phyloP scores from a whole-genome alignment of 2,329 filamentous ascomycete genomes.

The Hirsutella thompsonii region DNA sequence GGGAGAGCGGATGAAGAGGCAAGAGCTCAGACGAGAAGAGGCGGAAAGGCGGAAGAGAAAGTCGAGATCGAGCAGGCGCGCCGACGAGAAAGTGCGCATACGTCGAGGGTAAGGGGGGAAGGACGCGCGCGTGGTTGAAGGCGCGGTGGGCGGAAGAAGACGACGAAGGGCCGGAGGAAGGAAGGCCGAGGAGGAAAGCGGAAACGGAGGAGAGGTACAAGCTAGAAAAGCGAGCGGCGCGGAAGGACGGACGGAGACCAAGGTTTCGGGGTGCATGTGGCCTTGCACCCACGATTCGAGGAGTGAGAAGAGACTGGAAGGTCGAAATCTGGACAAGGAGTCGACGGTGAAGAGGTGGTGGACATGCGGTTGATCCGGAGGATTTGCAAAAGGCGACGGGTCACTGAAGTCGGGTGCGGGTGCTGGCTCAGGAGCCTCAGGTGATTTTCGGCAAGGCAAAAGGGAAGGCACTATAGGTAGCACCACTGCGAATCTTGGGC shows the following conservation, averaged over 20 bases:
- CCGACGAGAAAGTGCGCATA: neutral
- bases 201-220: neutral
- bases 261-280: conserved; percentile 8
- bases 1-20: neutral
- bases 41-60: neutral
- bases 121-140: neutral
- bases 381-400: neutral
- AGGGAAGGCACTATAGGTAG: no score
- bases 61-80: neutral
- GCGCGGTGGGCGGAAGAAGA: neutral
- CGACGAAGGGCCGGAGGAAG: neutral
- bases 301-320: neutral
- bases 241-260: neutral
- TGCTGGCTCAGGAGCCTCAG: no score
- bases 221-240: neutral
- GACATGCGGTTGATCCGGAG: conserved; percentile 1
- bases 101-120: neutral
- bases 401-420: no score
- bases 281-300: conserved; percentile 7
- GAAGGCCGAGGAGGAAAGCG: neutral
- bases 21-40: neutral
- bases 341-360: neutral
- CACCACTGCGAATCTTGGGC: no score
- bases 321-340: no score
- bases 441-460: no score